Conservation (phyloP, 306 rosid genomes). For the Clitoria ternatea region DNA sequence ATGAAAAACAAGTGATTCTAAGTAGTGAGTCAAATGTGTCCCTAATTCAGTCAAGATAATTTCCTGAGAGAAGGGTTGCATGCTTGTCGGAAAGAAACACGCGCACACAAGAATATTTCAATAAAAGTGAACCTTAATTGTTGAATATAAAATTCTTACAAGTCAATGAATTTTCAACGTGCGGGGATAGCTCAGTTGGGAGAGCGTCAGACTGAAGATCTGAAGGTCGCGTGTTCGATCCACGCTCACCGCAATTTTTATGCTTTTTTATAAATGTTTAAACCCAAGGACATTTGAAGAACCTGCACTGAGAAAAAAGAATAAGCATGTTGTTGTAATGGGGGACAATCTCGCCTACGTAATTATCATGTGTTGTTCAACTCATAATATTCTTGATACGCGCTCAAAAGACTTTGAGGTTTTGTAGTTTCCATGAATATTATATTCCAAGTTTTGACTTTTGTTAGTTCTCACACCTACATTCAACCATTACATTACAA, state of each 20-base stretch:
- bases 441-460: not conserved
- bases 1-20: no score
- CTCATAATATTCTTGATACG: not conserved
- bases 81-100: no score
- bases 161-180: no score
- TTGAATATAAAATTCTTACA: no score
- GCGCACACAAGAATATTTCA: no score
- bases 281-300: not conserved
- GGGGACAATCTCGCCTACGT: not conserved
- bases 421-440: not conserved
- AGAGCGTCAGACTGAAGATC: constrained; percentile 37
- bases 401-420: not conserved
- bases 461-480: not conserved
- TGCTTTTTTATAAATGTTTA: not conserved
- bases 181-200: constrained; percentile 39
- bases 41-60: no score
- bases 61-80: no score
- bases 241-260: constrained; percentile 25
- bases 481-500: no score
- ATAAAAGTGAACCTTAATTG: not conserved
- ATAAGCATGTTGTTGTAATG: not conserved
- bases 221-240: constrained; percentile 38
- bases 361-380: not conserved
- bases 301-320: not conserved
- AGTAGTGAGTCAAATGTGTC: no score